Conservation (phyloP, 352 stramenopile genomes). For the Phytophthora capsici region DNA sequence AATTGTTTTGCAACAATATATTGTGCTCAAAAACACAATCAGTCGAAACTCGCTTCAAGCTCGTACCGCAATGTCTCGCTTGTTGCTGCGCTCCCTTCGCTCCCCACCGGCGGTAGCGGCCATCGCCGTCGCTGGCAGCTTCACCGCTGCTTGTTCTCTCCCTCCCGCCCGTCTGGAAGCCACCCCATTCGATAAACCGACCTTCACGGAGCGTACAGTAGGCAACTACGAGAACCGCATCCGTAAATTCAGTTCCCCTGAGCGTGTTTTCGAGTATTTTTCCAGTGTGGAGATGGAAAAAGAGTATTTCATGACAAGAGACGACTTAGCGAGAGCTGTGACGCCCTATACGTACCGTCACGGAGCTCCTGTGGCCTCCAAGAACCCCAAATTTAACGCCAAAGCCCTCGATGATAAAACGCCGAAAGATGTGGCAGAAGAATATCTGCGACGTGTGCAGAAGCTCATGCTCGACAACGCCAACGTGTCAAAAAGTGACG, state of each 20-base stretch:
- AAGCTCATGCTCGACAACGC: slow-evolving; percentile 63
- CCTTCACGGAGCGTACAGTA: slow-evolving; percentile 81
- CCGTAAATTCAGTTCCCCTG: slow-evolving; percentile 82
- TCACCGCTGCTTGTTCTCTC: slow-evolving; percentile 5
- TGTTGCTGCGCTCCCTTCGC: slow-evolving; percentile 35
- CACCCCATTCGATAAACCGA: slow-evolving; percentile 35
- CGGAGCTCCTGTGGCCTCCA: slow-evolving; percentile 72
- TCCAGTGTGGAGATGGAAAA: slow-evolving; percentile 84
- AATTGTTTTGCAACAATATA: too few relatives aligned
- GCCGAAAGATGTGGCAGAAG: slow-evolving; percentile 48
- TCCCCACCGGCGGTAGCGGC: slow-evolving; percentile 12
- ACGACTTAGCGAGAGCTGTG: slow-evolving; percentile 82
- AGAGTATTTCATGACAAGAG: slow-evolving; percentile 85
- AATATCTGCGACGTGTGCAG: slow-evolving; percentile 62
- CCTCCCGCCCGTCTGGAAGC: slow-evolving; percentile 29
- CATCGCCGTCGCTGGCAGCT: slow-evolving; percentile 14
- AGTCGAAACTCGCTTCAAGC: slow-evolving; percentile 15
- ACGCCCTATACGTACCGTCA: slow-evolving; percentile 85
- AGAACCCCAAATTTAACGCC: slow-evolving; percentile 86
- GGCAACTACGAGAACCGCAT: slow-evolving; percentile 91
- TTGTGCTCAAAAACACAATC: slow-evolving; percentile 3
- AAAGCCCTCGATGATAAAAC: slow-evolving; percentile 60
- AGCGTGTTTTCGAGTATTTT: slow-evolving; percentile 93
- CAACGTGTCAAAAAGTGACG: slow-evolving; percentile 51
- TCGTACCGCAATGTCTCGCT: slow-evolving; percentile 28